These are phyloP conservation scores for Fremontodendron californicum DNA, from an alignment of 345 rosid species.

Conservation along the genomic window DNA sequence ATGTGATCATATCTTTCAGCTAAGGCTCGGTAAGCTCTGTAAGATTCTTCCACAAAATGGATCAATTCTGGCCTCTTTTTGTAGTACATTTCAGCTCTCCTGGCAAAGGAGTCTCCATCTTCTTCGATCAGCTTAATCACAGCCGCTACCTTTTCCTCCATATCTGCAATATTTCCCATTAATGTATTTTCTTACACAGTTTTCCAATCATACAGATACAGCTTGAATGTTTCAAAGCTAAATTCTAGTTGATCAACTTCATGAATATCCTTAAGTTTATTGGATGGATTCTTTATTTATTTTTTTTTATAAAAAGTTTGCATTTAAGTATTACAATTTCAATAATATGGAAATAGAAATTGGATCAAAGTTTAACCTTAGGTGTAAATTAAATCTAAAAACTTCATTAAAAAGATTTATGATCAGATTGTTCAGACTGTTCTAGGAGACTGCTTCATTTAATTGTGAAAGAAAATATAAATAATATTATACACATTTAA, in stretches of 20 bases:
- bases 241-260: background rate
- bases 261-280: background rate
- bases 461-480: background rate
- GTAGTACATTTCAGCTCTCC: conserved; percentile 97
- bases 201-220: background rate
- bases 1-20: conserved; percentile 91
- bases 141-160: conserved; percentile 75
- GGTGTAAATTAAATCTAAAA: background rate
- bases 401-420: background rate
- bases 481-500: background rate
- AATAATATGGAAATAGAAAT: background rate
- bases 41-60: conserved; percentile 79
- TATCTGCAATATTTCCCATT: conserved; percentile 43
- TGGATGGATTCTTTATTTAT: background rate
- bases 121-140: conserved; percentile 69
- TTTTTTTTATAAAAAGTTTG: background rate
- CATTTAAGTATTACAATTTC: background rate
- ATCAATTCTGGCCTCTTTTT: conserved; percentile 94
- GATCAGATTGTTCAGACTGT: background rate
- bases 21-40: conserved; percentile 77
- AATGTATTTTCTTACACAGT: background rate
- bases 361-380: background rate
- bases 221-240: background rate
- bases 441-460: background rate
- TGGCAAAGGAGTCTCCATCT: conserved; percentile 97